Evolutionary conservation across 192 early-diverging fungal genomes (phyloP), one percentile per base, ranked within the genome.

Genomic region (Haplosporangium gracile): DNA sequence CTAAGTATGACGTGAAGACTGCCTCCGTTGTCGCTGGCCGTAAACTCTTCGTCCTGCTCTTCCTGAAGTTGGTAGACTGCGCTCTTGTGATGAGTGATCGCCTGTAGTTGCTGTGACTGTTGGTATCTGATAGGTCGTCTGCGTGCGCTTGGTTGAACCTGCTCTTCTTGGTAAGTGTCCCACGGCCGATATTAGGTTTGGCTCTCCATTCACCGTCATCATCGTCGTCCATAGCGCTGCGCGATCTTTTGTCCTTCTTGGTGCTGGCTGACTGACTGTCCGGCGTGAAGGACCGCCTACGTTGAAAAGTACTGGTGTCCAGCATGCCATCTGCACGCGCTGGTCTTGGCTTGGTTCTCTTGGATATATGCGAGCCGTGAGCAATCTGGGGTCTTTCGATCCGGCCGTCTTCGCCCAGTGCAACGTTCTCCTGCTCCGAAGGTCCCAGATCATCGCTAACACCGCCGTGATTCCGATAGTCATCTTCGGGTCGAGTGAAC

Each of bases 401-500:
- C 60, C 60, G 2, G 13, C 11, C 24, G 29, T 65, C 60, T 34
- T 65, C 60, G 26, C 60, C 60, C 26, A 29, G n/a, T 29, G 60
- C 29, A 65, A 34, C 26, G 29, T 32, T 65, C 3, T 65, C 60
- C 24, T 65, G 60, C 60, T 32, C 60, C 32, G 60, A 34, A 26
- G 60, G 4, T 34, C 29, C 60, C 34, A 78, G 53, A 6, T 26
- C 24, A 70, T 83, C 77, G 36, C 22, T 26, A 6, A 83, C 68
- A 6, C 76, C 72, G 0, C 82, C 82, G 4, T 77, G 65, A 70
- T 83, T 83, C 22, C 82, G 70, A 9, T 63, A 9, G 55, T 83
- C 82, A 0, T 83, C 82, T 4, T 78, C 76, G 4, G 82, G 82
- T 24, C 65, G 71, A 7, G 76, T 78, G 65, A 83, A 83, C 72